Percentiles rank a stretch among this genome's conserved stretches.
Conservation (phyloP, 805 yeast genomes). For the Ogataea pini region DNA sequence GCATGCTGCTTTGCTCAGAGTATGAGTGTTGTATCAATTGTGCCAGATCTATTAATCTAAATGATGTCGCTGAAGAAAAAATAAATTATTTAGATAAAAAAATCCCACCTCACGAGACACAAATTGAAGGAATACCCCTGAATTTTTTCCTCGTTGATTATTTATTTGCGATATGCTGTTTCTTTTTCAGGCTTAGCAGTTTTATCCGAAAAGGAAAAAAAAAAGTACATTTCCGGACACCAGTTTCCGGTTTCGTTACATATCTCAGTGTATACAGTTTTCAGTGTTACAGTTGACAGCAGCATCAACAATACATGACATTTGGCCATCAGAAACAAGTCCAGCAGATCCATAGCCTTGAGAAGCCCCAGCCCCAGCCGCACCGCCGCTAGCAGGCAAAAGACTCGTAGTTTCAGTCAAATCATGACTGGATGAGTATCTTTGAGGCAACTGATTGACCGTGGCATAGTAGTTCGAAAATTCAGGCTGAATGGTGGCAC, state of each 20-base stretch:
- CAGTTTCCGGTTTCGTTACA: background rate
- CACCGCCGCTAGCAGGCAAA: slow-evolving; percentile 12
- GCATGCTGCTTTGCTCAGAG: background rate
- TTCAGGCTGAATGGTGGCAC: slow-evolving; percentile 97
- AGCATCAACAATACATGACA: slow-evolving; percentile 51
- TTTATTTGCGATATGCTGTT: background rate
- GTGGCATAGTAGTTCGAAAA: slow-evolving; percentile 46
- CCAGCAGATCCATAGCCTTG: slow-evolving; percentile 39
- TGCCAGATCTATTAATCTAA: no score
- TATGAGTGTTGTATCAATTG: no score
- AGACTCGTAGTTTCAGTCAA: slow-evolving; percentile 17
- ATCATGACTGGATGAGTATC: slow-evolving; percentile 28
- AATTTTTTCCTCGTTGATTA: background rate
- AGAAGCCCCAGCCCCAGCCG: slow-evolving; percentile 30
- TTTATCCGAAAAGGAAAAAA: background rate
- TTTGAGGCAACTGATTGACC: slow-evolving; percentile 31
- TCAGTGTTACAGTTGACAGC: slow-evolving; percentile 51
- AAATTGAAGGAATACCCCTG: background rate
- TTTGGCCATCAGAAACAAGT: slow-evolving; percentile 32
- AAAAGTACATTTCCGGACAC: background rate
- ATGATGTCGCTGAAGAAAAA: background rate
- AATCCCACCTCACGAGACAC: background rate
- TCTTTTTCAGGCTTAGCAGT: no score
- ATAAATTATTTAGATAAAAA: background rate
- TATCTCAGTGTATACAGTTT: slow-evolving; percentile 37